These are phyloP conservation scores for Ophiostoma himal-ulmi DNA, from an alignment of 2,329 filamentous ascomycete genomes.

Conservation along the genomic window DNA sequence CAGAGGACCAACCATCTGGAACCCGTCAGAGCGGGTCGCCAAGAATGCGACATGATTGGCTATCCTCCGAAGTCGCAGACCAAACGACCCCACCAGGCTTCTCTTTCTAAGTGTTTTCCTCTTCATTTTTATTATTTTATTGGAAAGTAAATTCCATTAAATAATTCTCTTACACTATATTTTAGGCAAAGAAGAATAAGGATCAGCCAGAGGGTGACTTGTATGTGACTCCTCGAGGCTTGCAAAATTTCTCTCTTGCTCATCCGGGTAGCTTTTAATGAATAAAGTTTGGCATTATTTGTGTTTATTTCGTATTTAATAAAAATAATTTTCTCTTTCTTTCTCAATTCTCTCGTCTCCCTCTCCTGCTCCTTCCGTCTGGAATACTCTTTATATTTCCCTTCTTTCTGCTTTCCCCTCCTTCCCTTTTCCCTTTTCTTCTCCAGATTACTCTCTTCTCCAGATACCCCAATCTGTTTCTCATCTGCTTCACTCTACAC, in stretches of 20 bases:
- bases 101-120: slow-evolving; percentile 11
- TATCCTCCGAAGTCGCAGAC: slow-evolving; percentile 16
- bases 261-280: not conserved
- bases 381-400: not conserved
- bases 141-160: not conserved
- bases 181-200: not conserved
- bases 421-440: not conserved
- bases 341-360: slow-evolving; percentile 25
- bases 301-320: not conserved
- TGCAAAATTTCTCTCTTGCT: slow-evolving; percentile 19
- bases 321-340: not conserved
- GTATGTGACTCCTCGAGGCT: slow-evolving; percentile 1
- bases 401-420: not conserved
- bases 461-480: slow-evolving; percentile 11
- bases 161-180: slow-evolving; percentile 10
- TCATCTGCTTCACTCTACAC: not conserved
- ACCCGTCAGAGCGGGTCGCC: not conserved
- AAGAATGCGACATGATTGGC: slow-evolving; percentile 12
- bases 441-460: slow-evolving; percentile 14
- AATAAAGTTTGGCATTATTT: not conserved
- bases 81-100: slow-evolving; percentile 18
- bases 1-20: not conserved
- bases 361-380: slow-evolving; percentile 24
- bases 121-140: not conserved
- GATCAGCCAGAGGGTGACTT: not conserved